Base-by-base conservation (phyloP, 1,284 basidiomycete genomes). In the Abortiporus biennis region DNA sequence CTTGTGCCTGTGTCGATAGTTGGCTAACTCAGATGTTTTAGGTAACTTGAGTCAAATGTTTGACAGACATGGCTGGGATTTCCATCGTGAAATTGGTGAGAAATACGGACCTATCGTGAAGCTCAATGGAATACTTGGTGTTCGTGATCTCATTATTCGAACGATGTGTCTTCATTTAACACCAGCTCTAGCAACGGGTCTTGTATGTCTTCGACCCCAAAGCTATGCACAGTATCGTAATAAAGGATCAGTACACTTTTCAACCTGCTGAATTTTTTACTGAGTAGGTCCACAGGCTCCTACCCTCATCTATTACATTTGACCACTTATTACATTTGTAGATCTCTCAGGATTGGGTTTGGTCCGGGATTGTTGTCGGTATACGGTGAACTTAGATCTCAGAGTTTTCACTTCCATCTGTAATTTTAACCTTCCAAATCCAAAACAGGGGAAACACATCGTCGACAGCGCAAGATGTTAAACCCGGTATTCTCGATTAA, bases 91-190 rank as follows among this genome's bases (percentile, higher is more conserved):
- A 4, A 51, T 78, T 3, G 32, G 22, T 17, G 62, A 65, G 24
- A 46, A 52, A 6, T 78, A 69, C 48, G 77, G 74, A 3, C 68
- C 72, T 1, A 64, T 68, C 37, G 64, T 71, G 32, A 76, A 65
- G 47, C 58, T 78, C 2, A 55, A 71, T 42, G 73, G 73, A 8
- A 64, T 76, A 44, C 72, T 78, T 36, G 74, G 76, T 40, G 75
- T 76, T 52, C n/a, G n/a, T n/a, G n/a, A n/a, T n/a, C n/a, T n/a
- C n/a, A n/a, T n/a, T n/a, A n/a, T n/a, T n/a, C n/a, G n/a, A n/a
- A n/a, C n/a, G n/a, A n/a, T n/a, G n/a, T n/a, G n/a, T n/a, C n/a
- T n/a, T n/a, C n/a, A n/a, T n/a, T n/a, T n/a, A n/a, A n/a, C n/a
- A n/a, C n/a, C n/a, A n/a, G n/a, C n/a, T n/a, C n/a, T n/a, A n/a